Percentiles rank a stretch among this genome's conserved stretches.
phyloP scores from a whole-genome alignment of 2,329 filamentous ascomycete genomes.

The Pseudogymnoascus sp. region DNA sequence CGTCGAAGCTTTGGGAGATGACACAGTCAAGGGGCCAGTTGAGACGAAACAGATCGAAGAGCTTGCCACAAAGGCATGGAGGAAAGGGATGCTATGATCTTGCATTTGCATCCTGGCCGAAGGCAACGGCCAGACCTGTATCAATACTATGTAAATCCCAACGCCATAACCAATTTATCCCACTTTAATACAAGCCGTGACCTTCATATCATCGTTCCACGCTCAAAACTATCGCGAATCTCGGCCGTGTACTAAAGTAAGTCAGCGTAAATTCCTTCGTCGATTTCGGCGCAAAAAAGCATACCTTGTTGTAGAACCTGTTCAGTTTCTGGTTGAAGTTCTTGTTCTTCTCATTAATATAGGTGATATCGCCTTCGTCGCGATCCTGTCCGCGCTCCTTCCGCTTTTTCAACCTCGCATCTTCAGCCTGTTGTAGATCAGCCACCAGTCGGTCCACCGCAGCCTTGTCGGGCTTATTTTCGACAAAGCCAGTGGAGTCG shows the following conservation, averaged over 20 bases:
- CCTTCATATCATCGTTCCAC: constrained; percentile 80
- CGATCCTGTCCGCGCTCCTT: constrained; percentile 69
- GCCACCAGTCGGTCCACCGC: constrained; percentile 80
- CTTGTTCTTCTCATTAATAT: constrained; percentile 99
- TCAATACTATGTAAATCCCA: constrained; percentile 6
- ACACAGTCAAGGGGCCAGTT: constrained; percentile 62
- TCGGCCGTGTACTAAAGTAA: constrained; percentile 69
- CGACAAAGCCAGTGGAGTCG: constrained; percentile 69
- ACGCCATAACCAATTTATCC: constrained; percentile 9
- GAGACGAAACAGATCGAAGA: constrained; percentile 73
- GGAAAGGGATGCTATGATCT: constrained; percentile 73
- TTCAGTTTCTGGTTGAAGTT: constrained; percentile 98
- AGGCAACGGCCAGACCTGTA: neutral
- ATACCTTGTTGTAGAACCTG: constrained; percentile 86
- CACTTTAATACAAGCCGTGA: constrained; percentile 6
- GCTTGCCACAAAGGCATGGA: constrained; percentile 74
- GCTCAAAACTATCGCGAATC: constrained; percentile 94
- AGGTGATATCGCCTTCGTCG: constrained; percentile 86
- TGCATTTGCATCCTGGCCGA: neutral
- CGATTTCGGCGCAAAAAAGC: constrained; percentile 14
- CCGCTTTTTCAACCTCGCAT: constrained; percentile 75
- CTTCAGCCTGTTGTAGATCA: constrained; percentile 82
- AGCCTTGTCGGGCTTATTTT: constrained; percentile 79
- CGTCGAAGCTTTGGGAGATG: constrained; percentile 75
- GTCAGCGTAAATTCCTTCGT: constrained; percentile 20